Percentiles rank a stretch among this genome's conserved stretches.
Conservation (phyloP, 768 basidiomycete species). For the Phaffia australis region DNA sequence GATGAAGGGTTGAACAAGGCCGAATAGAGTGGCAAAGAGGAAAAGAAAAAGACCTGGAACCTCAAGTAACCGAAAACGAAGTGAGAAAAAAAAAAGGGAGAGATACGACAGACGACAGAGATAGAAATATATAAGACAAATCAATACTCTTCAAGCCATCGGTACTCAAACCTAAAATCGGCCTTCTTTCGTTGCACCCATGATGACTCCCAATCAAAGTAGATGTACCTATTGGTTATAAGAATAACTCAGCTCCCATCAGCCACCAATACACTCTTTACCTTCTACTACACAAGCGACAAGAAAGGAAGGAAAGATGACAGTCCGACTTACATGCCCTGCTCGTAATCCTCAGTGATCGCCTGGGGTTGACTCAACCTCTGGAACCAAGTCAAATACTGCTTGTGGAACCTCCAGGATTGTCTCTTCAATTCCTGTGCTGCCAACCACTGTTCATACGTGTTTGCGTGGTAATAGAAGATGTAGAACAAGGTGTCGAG, state of each 20-base stretch:
- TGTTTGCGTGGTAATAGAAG: constrained; percentile 94
- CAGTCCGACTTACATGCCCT: constrained; percentile 52
- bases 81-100: neutral
- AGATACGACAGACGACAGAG: neutral
- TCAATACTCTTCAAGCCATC: constrained; percentile 1
- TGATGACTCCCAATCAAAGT: constrained; percentile 67
- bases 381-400: constrained; percentile 99
- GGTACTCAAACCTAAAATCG: constrained; percentile 14
- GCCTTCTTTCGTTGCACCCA: constrained; percentile 95
- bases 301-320: neutral
- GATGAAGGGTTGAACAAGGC: neutral
- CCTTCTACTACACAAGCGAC: neutral
- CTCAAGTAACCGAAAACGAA: neutral
- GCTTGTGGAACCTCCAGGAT: constrained; percentile 98
- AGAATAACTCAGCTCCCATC: constrained; percentile 5
- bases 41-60: neutral
- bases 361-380: constrained; percentile 94
- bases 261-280: neutral
- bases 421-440: constrained; percentile 95
- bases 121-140: neutral
- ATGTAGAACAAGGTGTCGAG: constrained; percentile 97
- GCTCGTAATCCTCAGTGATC: constrained; percentile 98
- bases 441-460: constrained; percentile 96
- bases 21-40: neutral
- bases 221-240: constrained; percentile 52